These are phyloP conservation scores for Paramecium caudatum DNA, from an alignment of 73 alveolate species.

Conservation along the genomic window DNA sequence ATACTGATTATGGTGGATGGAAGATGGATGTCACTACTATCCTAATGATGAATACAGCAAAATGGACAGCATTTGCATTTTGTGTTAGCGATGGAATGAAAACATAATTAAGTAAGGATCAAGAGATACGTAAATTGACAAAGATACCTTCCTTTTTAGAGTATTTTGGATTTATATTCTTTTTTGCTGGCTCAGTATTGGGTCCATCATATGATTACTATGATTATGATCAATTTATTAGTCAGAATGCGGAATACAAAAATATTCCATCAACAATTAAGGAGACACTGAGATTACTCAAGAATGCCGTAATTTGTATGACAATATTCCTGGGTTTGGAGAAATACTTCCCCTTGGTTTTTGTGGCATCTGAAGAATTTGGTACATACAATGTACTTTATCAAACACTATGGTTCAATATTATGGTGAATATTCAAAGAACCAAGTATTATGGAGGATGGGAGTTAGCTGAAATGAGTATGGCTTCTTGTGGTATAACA, in stretches of 20 bases:
- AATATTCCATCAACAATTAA: slow-evolving; percentile 81
- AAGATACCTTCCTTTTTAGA: slow-evolving; percentile 69
- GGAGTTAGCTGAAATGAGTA: slow-evolving; percentile 68
- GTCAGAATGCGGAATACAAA: slow-evolving; percentile 78
- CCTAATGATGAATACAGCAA: slow-evolving; percentile 66
- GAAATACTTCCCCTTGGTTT: slow-evolving; percentile 69
- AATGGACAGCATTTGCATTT: slow-evolving; percentile 77
- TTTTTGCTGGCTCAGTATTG: slow-evolving; percentile 31
- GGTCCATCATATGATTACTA: slow-evolving; percentile 84
- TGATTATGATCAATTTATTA: slow-evolving; percentile 87
- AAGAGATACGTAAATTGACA: slow-evolving; percentile 29
- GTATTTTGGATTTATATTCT: slow-evolving; percentile 60
- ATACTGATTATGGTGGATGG: slow-evolving; percentile 61
- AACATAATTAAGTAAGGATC: slow-evolving; percentile 49
- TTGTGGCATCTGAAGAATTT: slow-evolving; percentile 85
- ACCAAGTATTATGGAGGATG: slow-evolving; percentile 78
- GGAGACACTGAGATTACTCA: slow-evolving; percentile 79
- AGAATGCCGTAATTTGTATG: slow-evolving; percentile 77
- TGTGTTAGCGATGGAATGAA: slow-evolving; percentile 68
- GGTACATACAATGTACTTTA: slow-evolving; percentile 65
- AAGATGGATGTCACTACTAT: slow-evolving; percentile 72
- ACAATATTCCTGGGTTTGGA: background rate
- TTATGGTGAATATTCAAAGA: slow-evolving; percentile 79
- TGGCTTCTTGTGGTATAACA: slow-evolving; percentile 79
- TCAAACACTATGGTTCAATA: slow-evolving; percentile 79